Percentiles rank a stretch among this genome's conserved stretches.
These are phyloP conservation scores for Davidsoniella virescens DNA, from an alignment of 2,329 filamentous ascomycete genomes.

Conservation along the genomic window DNA sequence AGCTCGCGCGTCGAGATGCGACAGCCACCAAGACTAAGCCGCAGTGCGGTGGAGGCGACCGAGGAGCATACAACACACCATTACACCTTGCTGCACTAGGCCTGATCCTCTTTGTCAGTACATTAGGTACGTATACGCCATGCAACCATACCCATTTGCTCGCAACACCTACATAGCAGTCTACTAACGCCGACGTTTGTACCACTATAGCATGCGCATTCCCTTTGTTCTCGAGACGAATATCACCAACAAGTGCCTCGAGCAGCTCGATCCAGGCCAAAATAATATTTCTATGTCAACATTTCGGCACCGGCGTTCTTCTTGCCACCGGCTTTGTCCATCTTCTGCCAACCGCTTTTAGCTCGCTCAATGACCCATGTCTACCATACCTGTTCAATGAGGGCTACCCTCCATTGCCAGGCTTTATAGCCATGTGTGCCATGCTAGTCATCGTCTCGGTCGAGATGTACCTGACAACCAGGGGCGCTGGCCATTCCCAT, in stretches of 20 bases:
- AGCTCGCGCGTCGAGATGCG: constrained; percentile 31
- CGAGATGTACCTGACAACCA: constrained; percentile 75
- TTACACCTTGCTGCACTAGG: constrained; percentile 53
- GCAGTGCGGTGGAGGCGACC: constrained; percentile 32
- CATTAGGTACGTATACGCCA: constrained; percentile 30
- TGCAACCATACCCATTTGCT: background rate
- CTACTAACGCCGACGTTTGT: background rate
- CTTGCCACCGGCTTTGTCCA: constrained; percentile 77
- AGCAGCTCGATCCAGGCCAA: constrained; percentile 26
- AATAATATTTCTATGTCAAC: constrained; percentile 51
- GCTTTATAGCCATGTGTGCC: constrained; percentile 65
- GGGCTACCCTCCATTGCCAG: constrained; percentile 64
- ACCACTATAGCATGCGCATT: constrained; percentile 43
- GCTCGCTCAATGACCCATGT: constrained; percentile 50
- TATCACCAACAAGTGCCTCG: constrained; percentile 17
- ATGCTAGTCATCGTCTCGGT: constrained; percentile 71
- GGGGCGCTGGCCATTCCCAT: constrained; percentile 45
- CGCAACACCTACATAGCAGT: background rate
- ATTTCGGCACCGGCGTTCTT: constrained; percentile 72
- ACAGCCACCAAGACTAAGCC: constrained; percentile 25
- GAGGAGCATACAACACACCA: constrained; percentile 46
- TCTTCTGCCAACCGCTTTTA: constrained; percentile 51
- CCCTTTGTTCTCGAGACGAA: constrained; percentile 44
- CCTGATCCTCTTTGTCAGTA: constrained; percentile 46
- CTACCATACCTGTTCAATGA: constrained; percentile 65